A percentile compares a stretch with the other conserved stretches of the same genome.
Evolutionary conservation across 768 basidiomycete genomes (phyloP).

Genomic region (Lanmaoa pseudosensibilis): DNA sequence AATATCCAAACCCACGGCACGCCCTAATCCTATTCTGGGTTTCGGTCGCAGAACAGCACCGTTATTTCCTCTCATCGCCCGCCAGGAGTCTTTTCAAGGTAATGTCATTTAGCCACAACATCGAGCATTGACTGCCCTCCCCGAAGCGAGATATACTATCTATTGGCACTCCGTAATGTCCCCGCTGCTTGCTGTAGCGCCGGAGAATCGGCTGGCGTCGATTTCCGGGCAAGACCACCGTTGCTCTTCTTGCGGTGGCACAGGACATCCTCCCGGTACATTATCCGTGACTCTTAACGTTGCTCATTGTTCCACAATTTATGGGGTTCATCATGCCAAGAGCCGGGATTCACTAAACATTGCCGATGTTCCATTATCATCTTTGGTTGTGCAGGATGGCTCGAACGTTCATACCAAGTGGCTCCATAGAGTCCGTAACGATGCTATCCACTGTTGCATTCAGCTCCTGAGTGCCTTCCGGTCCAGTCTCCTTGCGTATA

Average conservation of each 20-base stretch:
- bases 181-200: constrained; percentile 4
- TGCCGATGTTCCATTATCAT: constrained; percentile 6
- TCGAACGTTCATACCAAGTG: constrained; percentile 4
- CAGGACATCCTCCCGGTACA: not conserved
- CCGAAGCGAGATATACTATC: not conserved
- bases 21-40: not conserved
- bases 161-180: not conserved
- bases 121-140: not conserved
- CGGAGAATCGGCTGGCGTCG: not conserved
- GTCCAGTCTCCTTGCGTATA: constrained; percentile 1
- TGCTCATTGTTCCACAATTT: not conserved
- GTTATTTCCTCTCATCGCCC: not conserved
- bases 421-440: not conserved
- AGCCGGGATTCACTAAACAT: not conserved
- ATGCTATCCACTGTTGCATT: not conserved
- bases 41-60: not conserved
- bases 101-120: not conserved
- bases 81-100: not conserved
- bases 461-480: not conserved
- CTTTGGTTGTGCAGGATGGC: constrained; percentile 21
- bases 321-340: not conserved
- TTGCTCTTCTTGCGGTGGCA: not conserved
- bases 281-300: constrained; percentile 15
- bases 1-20: not conserved
- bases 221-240: not conserved